These are phyloP conservation scores for Conticribra guillardii DNA, from an alignment of 108 stramenopile genomes.

Conservation along the genomic window DNA sequence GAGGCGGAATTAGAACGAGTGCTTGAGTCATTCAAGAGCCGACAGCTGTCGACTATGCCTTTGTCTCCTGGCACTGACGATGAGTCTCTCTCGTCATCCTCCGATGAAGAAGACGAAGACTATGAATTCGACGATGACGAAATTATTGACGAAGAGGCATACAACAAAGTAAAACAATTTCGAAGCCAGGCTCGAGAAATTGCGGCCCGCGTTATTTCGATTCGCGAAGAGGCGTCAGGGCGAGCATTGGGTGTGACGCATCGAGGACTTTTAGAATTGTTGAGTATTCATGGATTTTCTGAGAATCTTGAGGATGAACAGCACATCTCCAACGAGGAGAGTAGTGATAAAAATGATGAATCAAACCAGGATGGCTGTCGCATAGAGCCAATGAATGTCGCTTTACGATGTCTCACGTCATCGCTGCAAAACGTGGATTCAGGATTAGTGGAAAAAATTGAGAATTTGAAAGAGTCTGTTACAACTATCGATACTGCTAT, in stretches of 20 bases:
- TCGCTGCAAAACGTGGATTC: constrained; percentile 32
- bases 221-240: constrained; percentile 24
- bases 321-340: not conserved
- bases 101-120: constrained; percentile 24
- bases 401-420: constrained; percentile 32
- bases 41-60: constrained; percentile 11
- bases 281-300: constrained; percentile 37
- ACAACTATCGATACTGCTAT: constrained; percentile 35
- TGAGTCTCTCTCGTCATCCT: constrained; percentile 27
- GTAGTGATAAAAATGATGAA: not conserved
- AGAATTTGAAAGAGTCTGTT: constrained; percentile 35
- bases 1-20: constrained; percentile 13
- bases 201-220: constrained; percentile 30
- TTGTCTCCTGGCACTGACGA: constrained; percentile 16
- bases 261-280: constrained; percentile 21
- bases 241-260: constrained; percentile 22
- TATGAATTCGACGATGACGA: constrained; percentile 40
- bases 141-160: constrained; percentile 42
- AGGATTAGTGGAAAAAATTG: constrained; percentile 23
- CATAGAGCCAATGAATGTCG: constrained; percentile 21
- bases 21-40: constrained; percentile 29
- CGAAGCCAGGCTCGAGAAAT: constrained; percentile 25
- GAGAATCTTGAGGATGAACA: not conserved
- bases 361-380: not conserved
- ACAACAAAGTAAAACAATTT: constrained; percentile 30